phyloP scores from a whole-genome alignment of 1,284 basidiomycete species.

The Grifola frondosa region DNA sequence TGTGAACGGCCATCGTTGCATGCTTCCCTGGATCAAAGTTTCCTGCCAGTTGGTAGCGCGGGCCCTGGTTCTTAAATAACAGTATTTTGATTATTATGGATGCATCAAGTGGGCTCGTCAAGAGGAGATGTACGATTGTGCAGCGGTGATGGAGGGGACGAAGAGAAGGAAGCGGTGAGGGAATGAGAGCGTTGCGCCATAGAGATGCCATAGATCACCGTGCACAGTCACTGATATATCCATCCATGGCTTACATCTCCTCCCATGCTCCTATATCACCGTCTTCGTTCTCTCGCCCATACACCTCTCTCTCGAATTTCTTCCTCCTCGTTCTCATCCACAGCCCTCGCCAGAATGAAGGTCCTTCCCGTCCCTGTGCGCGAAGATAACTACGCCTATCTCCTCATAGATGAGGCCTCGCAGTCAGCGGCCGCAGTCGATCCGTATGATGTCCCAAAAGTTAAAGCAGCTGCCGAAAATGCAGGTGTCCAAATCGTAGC shows the following conservation, averaged over 20 bases:
- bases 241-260: neutral
- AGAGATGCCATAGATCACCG: no score
- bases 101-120: no score
- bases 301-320: slow-evolving; percentile 1
- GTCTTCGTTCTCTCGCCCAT: slow-evolving; percentile 7
- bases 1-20: no score
- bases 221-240: no score
- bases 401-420: slow-evolving; percentile 73
- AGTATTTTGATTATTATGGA: no score
- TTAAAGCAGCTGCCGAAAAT: slow-evolving; percentile 64
- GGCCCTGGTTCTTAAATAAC: no score
- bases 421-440: slow-evolving; percentile 79
- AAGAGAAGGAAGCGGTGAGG: no score
- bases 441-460: slow-evolving; percentile 80
- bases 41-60: no score
- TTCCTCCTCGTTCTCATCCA: slow-evolving; percentile 24
- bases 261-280: slow-evolving; percentile 7
- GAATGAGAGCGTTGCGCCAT: no score
- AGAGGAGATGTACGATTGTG: no score
- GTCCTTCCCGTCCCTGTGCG: slow-evolving; percentile 77
- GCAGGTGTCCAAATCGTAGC: slow-evolving; percentile 73
- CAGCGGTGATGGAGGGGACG: no score
- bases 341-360: slow-evolving; percentile 50
- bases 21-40: no score
- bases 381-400: slow-evolving; percentile 87